Conservation (phyloP, 2,329 filamentous ascomycete genomes). For the Orbilia javanica region DNA sequence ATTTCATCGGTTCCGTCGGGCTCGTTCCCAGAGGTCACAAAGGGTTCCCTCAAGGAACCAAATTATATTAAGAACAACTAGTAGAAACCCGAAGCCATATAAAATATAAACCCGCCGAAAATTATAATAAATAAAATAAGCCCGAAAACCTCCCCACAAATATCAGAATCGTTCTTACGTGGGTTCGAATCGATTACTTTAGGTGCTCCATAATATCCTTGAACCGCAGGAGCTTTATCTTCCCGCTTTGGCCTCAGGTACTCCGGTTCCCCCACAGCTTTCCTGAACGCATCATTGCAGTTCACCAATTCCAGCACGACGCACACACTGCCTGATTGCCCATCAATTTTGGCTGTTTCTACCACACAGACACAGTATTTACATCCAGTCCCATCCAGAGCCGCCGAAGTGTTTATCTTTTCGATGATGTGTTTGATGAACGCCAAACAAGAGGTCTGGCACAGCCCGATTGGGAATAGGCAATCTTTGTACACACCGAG, state of each 20-base stretch:
- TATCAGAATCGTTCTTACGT: no score
- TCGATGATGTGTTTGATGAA: conserved; percentile 9
- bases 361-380: conserved; percentile 13
- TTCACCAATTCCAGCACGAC: conserved; percentile 18
- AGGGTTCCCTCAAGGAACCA: no score
- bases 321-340: neutral
- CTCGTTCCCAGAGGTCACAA: no score
- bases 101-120: no score
- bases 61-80: no score
- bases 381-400: conserved; percentile 26
- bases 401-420: conserved; percentile 6
- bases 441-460: neutral
- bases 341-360: neutral
- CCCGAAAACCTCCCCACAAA: no score
- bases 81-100: no score
- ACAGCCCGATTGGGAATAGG: neutral
- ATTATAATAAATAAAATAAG: no score
- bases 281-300: neutral
- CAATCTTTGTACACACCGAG: neutral
- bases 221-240: neutral
- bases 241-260: neutral
- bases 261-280: neutral
- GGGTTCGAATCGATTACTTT: no score
- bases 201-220: no score
- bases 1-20: no score